phyloP scores from a whole-genome alignment of 768 basidiomycete species.

The Pisolithus marmoratus region DNA sequence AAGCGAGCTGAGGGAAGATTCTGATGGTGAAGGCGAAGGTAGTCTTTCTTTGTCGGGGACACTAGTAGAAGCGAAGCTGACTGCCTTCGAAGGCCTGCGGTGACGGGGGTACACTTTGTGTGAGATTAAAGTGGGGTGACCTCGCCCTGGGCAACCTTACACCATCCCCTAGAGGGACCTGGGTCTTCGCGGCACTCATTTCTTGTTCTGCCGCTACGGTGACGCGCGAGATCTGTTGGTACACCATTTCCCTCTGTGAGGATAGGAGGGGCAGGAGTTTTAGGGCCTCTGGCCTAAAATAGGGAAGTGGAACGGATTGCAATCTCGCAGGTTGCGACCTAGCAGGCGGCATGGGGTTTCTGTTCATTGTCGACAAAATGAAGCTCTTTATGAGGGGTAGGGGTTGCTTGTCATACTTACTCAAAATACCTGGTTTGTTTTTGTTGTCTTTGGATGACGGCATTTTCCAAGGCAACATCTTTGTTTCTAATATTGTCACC shows the following conservation, averaged over 20 bases:
- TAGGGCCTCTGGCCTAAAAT: background rate
- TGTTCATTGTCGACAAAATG: no score
- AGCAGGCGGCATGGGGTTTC: no score
- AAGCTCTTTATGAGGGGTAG: no score
- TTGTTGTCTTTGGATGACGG: no score
- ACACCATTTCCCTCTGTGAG: background rate
- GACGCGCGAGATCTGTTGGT: background rate
- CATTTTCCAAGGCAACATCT: no score
- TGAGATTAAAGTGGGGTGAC: background rate
- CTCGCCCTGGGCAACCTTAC: background rate
- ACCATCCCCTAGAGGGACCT: background rate
- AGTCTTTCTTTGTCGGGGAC: background rate
- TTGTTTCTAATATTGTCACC: no score
- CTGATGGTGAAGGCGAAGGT: background rate
- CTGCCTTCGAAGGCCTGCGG: background rate
- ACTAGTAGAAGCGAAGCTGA: background rate
- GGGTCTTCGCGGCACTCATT: background rate
- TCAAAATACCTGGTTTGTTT: no score
- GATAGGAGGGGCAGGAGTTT: background rate
- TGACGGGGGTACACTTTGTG: no score
- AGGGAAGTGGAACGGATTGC: background rate
- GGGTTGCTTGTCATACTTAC: no score
- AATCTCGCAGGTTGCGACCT: no score
- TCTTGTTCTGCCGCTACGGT: background rate
- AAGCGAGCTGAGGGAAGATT: background rate